Evolutionary conservation across 768 basidiomycete species (phyloP).

Genomic region (Podaxis sp.): DNA sequence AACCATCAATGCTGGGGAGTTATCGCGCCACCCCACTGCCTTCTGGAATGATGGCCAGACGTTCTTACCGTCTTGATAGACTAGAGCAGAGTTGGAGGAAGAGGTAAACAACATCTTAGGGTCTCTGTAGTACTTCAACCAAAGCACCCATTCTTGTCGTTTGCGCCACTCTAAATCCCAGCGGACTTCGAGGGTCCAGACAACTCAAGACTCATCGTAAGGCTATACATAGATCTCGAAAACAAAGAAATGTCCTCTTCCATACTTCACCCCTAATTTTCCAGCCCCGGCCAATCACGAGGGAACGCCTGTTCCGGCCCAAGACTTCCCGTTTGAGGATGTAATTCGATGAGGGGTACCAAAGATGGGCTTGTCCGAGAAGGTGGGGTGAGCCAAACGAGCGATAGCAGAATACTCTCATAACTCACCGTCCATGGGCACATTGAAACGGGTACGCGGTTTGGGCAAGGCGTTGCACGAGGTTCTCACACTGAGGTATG

Average conservation of each 20-base stretch:
- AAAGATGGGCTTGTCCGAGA: constrained; percentile 35
- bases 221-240: constrained; percentile 7
- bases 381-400: background rate
- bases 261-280: constrained; percentile 8
- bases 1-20: background rate
- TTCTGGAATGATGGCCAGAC: background rate
- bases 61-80: background rate
- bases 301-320: constrained; percentile 19
- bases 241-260: constrained; percentile 9
- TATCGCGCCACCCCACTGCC: background rate
- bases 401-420: constrained; percentile 10
- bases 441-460: constrained; percentile 92
- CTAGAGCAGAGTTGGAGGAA: background rate
- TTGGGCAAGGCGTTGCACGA: constrained; percentile 65
- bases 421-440: constrained; percentile 82
- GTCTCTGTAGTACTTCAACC: background rate
- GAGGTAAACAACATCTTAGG: background rate
- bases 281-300: constrained; percentile 26
- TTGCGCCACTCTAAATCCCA: constrained; percentile 4
- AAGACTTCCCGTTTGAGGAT: constrained; percentile 15
- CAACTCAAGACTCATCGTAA: background rate
- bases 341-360: constrained; percentile 34
- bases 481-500: constrained; percentile 60
- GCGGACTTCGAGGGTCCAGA: constrained; percentile 3
- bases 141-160: constrained; percentile 4